Base-by-base conservation (phyloP, 148 eudicot species). In the Dianthus caryophyllus region DNA sequence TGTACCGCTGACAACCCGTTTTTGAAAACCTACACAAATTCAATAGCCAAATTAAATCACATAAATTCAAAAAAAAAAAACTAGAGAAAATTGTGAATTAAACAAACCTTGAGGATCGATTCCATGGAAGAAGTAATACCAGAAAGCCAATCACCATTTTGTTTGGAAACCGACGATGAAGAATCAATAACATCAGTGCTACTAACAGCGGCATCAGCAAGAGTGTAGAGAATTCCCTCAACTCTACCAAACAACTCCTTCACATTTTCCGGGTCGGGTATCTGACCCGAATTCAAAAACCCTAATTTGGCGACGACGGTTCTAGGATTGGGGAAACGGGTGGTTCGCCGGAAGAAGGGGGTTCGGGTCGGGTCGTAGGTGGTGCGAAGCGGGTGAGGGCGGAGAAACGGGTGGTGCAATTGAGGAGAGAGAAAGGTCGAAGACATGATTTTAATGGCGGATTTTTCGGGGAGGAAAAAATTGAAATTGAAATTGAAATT, bases 101-200 rank as follows among this genome's bases (percentile, higher is more conserved):
- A 17, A 8, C 14, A 30, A 60, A 89, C 97, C 94, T 95, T 95
- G 36, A 95, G 72, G 44, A 95, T 90, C 39, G 87, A 84, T 75
- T 95, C 99, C 99, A 95, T 86, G 58, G 88, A 85, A 53, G 83
- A 82, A 5, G 91, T 82, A 18, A 95, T 88, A 47, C 91, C 87
- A 36, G 90, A 93, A 10, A 95, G 81, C 99, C 99, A 95, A 44
- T 96, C 96, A 15, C 96, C 96, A 38, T 67, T 82, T 73, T 90
- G 91, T 84, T 88, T 88, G 12, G 76, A 84, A 0, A 73, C 46
- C 2, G 77, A 65, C 14, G 30, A n/a, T 17, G 68, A 63, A 69
- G 73, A 15, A 21, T 80, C 78, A 30, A 69, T 77, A 38, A 41
- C 71, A 17, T 82, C 67, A 48, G 81, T 77, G 18, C 56, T 89